A percentile compares a stretch with the other conserved stretches of the same genome.
Evolutionary conservation across 495 filamentous ascomycete genomes (phyloP).

Genomic region (Lophium mytilinum): DNA sequence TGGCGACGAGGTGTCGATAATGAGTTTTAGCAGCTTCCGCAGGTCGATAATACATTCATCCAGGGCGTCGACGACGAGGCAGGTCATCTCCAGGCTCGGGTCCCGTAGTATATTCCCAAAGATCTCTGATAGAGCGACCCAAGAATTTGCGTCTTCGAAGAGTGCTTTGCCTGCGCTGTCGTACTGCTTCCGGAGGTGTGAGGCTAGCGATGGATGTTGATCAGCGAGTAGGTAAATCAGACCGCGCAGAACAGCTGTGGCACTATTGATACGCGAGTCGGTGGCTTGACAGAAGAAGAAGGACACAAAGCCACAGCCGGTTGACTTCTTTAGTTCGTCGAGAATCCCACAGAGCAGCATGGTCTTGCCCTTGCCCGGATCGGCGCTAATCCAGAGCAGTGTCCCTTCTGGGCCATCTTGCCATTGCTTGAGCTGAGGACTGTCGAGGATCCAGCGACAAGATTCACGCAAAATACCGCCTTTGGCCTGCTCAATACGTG

Average conservation of each 20-base stretch:
- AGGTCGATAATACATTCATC: neutral
- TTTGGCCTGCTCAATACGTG: no score
- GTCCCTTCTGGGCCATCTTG: no score
- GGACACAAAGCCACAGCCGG: no score
- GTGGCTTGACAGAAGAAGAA: slow-evolving; percentile 6
- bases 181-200: slow-evolving; percentile 22
- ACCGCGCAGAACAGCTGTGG: slow-evolving; percentile 34
- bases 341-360: no score
- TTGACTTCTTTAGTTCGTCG: no score
- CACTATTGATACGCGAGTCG: slow-evolving; percentile 31
- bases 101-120: slow-evolving; percentile 33
- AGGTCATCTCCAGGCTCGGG: slow-evolving; percentile 16
- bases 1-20: slow-evolving; percentile 12
- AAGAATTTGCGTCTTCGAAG: slow-evolving; percentile 33
- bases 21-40: slow-evolving; percentile 6
- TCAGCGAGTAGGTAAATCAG: slow-evolving; percentile 31
- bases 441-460: no score
- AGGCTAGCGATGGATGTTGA: neutral
- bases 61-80: slow-evolving; percentile 19
- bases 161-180: slow-evolving; percentile 23
- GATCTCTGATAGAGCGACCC: slow-evolving; percentile 23
- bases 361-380: no score
- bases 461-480: no score
- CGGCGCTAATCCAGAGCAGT: no score
- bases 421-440: no score